These are phyloP conservation scores for Pyronema omphalodes DNA, from an alignment of 495 filamentous ascomycete species.

Conservation along the genomic window DNA sequence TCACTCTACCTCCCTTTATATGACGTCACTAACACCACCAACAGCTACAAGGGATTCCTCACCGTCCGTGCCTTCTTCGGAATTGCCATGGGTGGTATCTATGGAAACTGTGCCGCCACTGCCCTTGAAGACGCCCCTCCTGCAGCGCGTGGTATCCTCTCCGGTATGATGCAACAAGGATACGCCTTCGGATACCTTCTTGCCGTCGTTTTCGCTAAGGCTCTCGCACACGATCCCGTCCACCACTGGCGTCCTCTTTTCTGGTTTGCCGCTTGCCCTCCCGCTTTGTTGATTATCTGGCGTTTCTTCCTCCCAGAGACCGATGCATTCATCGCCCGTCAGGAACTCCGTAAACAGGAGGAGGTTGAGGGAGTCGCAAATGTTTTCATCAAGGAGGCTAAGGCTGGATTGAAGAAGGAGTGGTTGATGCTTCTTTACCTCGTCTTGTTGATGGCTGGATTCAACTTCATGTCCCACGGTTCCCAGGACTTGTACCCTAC, in stretches of 20 bases:
- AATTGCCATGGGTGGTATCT: constrained; percentile 70
- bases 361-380: constrained; percentile 27
- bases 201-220: constrained; percentile 50
- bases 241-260: constrained; percentile 22
- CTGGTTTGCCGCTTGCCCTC: constrained; percentile 44
- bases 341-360: constrained; percentile 29
- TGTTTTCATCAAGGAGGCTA: constrained; percentile 32
- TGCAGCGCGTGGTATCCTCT: constrained; percentile 53
- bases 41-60: constrained; percentile 49
- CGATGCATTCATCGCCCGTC: constrained; percentile 45
- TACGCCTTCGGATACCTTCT: constrained; percentile 60
- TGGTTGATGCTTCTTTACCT: constrained; percentile 55
- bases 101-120: constrained; percentile 31
- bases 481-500: constrained; percentile 85
- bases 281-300: constrained; percentile 42
- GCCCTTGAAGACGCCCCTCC: constrained; percentile 17
- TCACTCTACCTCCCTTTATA: too few species aligned
- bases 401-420: constrained; percentile 30
- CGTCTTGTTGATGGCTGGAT: constrained; percentile 43
- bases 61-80: constrained; percentile 47
- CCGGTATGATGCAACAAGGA: constrained; percentile 59
- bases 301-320: constrained; percentile 54
- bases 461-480: constrained; percentile 47
- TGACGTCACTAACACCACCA: constrained; percentile 29
- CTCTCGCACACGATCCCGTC: constrained; percentile 29